phyloP scores from a whole-genome alignment of 257 asterid genomes.

The Forsythia suspensa region DNA sequence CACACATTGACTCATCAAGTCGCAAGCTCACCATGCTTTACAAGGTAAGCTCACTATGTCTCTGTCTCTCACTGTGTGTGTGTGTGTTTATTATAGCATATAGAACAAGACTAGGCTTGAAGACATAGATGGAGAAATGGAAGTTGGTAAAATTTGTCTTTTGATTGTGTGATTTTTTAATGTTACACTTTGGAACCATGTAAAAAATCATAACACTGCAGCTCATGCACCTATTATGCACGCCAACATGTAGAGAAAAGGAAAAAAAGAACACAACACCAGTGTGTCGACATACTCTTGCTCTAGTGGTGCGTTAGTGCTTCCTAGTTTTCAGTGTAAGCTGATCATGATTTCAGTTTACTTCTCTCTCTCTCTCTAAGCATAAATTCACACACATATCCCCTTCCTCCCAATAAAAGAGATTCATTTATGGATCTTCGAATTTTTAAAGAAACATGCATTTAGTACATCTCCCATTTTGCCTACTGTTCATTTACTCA shows the following conservation, averaged over 20 bases:
- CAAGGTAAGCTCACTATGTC: constrained; percentile 52
- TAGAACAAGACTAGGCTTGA: constrained; percentile 2
- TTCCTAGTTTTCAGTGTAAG: neutral
- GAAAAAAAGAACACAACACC: neutral
- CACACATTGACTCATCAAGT: constrained; percentile 84
- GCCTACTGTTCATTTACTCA: neutral
- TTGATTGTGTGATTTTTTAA: neutral
- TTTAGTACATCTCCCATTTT: neutral
- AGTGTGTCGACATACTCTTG: neutral
- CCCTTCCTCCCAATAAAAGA: neutral
- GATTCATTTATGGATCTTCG: neutral
- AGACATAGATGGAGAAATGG: neutral
- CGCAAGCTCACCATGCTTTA: constrained; percentile 98
- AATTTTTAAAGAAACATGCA: neutral
- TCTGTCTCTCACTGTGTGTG: constrained; percentile 12
- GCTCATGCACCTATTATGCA: neutral
- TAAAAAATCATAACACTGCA: neutral
- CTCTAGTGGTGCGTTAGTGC: neutral
- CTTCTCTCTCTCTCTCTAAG: no score
- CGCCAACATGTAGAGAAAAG: neutral
- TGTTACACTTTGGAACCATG: neutral
- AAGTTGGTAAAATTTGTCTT: no score
- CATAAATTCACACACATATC: neutral
- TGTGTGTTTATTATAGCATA: neutral
- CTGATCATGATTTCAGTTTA: neutral